Percentiles rank a stretch among this genome's conserved stretches.
These are phyloP conservation scores for Cladosporium sp. DNA, from an alignment of 2,329 filamentous ascomycete genomes.

Conservation along the genomic window DNA sequence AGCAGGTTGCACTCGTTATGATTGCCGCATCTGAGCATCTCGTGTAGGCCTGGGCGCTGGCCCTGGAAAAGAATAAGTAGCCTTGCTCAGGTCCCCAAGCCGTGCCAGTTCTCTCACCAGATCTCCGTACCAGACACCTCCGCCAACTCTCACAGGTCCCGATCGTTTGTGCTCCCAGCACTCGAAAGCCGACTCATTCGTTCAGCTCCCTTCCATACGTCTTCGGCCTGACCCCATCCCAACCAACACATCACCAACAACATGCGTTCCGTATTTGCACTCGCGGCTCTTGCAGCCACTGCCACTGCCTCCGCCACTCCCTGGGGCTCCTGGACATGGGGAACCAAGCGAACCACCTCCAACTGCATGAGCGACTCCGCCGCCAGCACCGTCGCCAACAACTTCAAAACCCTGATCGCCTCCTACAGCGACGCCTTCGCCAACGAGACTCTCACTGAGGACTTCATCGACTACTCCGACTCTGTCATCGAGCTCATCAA, in stretches of 20 bases:
- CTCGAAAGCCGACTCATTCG: neutral
- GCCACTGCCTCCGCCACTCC: slow-evolving; percentile 7
- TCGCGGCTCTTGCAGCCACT: slow-evolving; percentile 8
- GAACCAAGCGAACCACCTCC: neutral
- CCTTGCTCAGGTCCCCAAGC: neutral
- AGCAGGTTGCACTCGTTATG: neutral
- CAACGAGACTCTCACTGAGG: slow-evolving; percentile 23
- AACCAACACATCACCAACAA: neutral
- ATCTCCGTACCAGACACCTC: neutral
- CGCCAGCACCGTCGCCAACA: slow-evolving; percentile 24
- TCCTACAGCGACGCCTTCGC: slow-evolving; percentile 28
- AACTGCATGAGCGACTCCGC: slow-evolving; percentile 25
- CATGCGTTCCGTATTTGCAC: slow-evolving; percentile 13
- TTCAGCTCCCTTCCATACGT: neutral
- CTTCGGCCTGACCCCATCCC: neutral
- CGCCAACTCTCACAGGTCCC: neutral
- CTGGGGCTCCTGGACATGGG: slow-evolving; percentile 1
- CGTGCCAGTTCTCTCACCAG: neutral
- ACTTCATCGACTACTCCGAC: slow-evolving; percentile 33
- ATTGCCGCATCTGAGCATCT: neutral
- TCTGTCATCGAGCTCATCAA: slow-evolving; percentile 33
- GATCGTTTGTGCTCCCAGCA: neutral
- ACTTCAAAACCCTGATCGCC: slow-evolving; percentile 31
- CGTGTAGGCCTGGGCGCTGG: neutral
- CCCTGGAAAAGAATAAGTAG: slow-evolving; percentile 11